A percentile compares a stretch with the other conserved stretches of the same genome.
Conservation (phyloP, 192 early-diverging fungal species). For the Mortierella antarctica region DNA sequence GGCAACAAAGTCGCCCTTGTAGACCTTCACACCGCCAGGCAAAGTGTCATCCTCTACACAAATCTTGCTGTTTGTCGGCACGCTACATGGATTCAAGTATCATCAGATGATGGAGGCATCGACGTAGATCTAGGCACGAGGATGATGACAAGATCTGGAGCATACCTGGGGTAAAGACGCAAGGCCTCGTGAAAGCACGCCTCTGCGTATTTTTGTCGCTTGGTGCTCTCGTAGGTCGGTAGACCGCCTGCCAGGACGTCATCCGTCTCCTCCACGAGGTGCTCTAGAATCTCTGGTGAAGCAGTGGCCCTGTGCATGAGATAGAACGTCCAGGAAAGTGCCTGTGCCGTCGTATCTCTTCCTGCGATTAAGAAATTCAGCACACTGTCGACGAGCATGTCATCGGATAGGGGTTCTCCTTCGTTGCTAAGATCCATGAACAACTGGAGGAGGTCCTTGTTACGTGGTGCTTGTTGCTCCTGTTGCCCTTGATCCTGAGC, state of each 20-base stretch:
- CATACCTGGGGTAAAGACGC: conserved; percentile 63
- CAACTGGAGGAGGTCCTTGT: conserved; percentile 51
- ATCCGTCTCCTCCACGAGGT: conserved; percentile 47
- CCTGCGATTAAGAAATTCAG: conserved; percentile 59
- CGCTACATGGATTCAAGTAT: conserved; percentile 20
- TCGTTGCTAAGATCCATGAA: conserved; percentile 55
- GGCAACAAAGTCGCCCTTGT: conserved; percentile 59
- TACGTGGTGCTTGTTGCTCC: conserved; percentile 1
- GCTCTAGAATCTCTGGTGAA: conserved; percentile 31
- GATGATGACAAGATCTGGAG: too few relatives aligned
- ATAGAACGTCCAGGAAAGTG: conserved; percentile 52
- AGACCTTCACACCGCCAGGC: conserved; percentile 69
- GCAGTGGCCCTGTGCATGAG: conserved; percentile 54
- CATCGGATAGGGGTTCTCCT: conserved; percentile 37
- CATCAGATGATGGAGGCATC: too few relatives aligned
- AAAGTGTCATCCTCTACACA: conserved; percentile 66
- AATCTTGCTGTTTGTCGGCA: conserved; percentile 65
- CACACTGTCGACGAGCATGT: conserved; percentile 57
- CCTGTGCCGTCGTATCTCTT: conserved; percentile 69
- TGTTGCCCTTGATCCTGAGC: not conserved
- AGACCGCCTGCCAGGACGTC: conserved; percentile 13
- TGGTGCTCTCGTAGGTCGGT: conserved; percentile 41
- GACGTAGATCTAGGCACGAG: too few relatives aligned
- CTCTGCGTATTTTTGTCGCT: conserved; percentile 41
- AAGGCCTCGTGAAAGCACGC: conserved; percentile 68